Base-by-base conservation (phyloP, 2,329 filamentous ascomycete genomes). In the Botrytis sinoallii region DNA sequence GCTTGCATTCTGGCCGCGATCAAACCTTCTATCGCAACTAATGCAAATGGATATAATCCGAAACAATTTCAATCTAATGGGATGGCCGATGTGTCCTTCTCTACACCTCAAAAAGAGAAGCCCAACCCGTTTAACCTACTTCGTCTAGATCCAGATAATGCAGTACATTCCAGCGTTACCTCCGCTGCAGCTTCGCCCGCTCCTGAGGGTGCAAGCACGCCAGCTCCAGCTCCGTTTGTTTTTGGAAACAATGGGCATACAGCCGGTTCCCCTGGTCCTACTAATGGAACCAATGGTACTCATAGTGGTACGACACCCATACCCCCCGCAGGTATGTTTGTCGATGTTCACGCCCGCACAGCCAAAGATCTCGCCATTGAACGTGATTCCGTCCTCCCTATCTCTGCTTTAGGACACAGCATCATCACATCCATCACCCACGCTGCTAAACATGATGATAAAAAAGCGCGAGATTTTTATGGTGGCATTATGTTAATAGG, bases 401-500 rank as follows among this genome's bases (percentile, higher is more conserved):
- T 94, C 20, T 93, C 93, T 73, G 91, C 95, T 0, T 89, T 99
- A n/a, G 40, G 95, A 98, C 81, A 88, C 91, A 75, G 95, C 96
- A 97, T 99, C 79, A 88, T 98, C 75, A 94, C 93, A 25, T 95
- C 91, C 67, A 97, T 98, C 79, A 88, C 92, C 66, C 92, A 97
- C 82, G 96, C 94, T 12, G 92, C 94, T 70, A 92, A 92, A 76
- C 92, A 92, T 73, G 95, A 98, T 81, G 94, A 98, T 77, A 95
- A 96, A 84, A 97, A 97, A 83, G 90, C 95, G 76, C 92, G 93
- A 71, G 96, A 99, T 81, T 92, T 97, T 80, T 87, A 97, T 46
- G 93, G 93, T 55, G 92, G 92, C 65, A 95, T 97, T 84, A 96
- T 97, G 92, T 89, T 97, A 1, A 90, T 97, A 71, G 94, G 94